These are phyloP conservation scores for Eucalyptus decipiens DNA, from an alignment of 345 rosid genomes.

Conservation along the genomic window DNA sequence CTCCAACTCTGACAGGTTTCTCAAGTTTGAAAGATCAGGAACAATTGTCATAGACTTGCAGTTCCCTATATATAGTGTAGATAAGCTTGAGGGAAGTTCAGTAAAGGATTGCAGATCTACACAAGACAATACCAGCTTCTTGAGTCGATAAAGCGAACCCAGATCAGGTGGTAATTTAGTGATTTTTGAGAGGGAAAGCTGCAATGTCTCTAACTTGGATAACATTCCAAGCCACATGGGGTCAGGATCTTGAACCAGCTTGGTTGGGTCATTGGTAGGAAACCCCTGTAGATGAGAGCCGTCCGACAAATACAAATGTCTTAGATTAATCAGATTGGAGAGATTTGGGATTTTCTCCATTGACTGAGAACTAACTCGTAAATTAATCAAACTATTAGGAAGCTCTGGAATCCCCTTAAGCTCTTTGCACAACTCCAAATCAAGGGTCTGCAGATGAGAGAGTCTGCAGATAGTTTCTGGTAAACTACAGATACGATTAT, in stretches of 20 bases:
- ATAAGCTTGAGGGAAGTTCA: neutral
- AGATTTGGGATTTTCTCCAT: neutral
- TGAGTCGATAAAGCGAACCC: neutral
- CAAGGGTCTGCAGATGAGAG: neutral
- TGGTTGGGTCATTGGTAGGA: neutral
- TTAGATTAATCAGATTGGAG: neutral
- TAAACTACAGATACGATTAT: neutral
- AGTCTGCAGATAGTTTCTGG: neutral
- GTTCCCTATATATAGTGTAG: neutral
- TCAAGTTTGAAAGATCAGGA: conserved; percentile 1
- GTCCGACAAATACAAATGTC: neutral
- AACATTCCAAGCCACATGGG: neutral
- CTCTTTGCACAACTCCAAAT: neutral
- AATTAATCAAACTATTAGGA: neutral
- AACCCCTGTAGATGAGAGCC: conserved; percentile 1
- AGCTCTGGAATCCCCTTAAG: neutral
- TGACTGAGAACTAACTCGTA: neutral
- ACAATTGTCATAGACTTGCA: conserved; percentile 3
- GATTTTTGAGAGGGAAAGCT: neutral
- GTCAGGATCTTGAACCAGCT: neutral
- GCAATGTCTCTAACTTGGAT: neutral
- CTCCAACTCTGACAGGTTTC: neutral
- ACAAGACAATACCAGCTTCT: conserved; percentile 1
- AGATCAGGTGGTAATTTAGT: neutral
- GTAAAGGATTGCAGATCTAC: neutral